These are phyloP conservation scores for Thalassiosira profunda DNA, from an alignment of 108 stramenopile species.

Conservation along the genomic window DNA sequence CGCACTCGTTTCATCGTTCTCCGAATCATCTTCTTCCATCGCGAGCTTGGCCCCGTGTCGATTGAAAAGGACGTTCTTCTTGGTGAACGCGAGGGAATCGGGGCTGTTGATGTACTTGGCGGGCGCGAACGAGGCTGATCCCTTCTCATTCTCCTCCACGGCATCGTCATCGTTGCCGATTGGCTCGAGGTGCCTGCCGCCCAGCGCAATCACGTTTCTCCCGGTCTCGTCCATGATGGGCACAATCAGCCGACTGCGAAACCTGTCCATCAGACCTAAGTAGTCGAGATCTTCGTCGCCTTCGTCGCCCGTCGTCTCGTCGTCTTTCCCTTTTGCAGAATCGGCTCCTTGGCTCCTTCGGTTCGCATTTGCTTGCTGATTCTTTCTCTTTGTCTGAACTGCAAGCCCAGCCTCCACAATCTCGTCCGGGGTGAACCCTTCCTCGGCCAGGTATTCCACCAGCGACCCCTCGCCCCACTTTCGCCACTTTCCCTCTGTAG, in stretches of 20 bases:
- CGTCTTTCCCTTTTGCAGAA: slow-evolving; percentile 1
- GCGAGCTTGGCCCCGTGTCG: slow-evolving; percentile 59
- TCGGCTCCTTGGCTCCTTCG: too few species aligned
- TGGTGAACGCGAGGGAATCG: slow-evolving; percentile 86
- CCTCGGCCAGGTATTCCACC: slow-evolving; percentile 70
- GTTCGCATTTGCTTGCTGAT: background rate
- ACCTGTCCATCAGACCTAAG: slow-evolving; percentile 74
- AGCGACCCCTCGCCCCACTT: slow-evolving; percentile 76
- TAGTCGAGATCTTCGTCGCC: slow-evolving; percentile 22
- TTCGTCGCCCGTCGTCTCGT: slow-evolving; percentile 1
- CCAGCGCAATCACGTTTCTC: slow-evolving; percentile 71
- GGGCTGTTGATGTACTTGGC: slow-evolving; percentile 97
- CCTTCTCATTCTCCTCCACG: slow-evolving; percentile 1
- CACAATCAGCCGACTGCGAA: slow-evolving; percentile 77
- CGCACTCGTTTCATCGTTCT: background rate
- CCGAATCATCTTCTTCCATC: slow-evolving; percentile 27
- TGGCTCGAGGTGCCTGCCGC: slow-evolving; percentile 66
- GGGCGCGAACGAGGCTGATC: slow-evolving; percentile 22
- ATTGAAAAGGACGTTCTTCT: slow-evolving; percentile 86
- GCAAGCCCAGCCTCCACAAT: slow-evolving; percentile 92
- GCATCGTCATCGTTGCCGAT: slow-evolving; percentile 9
- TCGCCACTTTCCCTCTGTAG: slow-evolving; percentile 1
- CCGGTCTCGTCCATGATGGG: slow-evolving; percentile 83
- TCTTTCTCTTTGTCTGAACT: slow-evolving; percentile 48
- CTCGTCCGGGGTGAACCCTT: slow-evolving; percentile 74